A percentile compares a stretch with the other conserved stretches of the same genome.
Conservation (phyloP, 192 early-diverging fungal genomes). For the Geranomyces michiganensis region DNA sequence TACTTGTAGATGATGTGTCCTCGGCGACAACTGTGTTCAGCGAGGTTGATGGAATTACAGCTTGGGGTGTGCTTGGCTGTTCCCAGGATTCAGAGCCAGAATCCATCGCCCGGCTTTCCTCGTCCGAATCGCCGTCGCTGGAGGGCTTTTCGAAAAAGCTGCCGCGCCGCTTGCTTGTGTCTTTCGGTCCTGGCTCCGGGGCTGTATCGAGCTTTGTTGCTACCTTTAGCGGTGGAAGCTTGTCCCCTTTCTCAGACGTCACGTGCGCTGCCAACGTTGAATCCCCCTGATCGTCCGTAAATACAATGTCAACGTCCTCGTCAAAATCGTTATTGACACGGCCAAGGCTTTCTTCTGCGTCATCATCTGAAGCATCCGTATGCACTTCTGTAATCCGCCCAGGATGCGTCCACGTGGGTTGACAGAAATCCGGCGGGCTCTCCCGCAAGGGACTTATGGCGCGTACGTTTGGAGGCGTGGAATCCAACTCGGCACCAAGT, state of each 20-base stretch:
- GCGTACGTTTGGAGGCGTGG: neutral
- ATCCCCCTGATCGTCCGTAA: constrained; percentile 12
- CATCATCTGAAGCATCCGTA: constrained; percentile 36
- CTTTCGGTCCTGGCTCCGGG: neutral
- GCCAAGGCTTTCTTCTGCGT: constrained; percentile 37
- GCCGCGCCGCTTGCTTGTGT: neutral
- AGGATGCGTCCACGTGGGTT: neutral
- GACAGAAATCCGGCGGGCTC: neutral
- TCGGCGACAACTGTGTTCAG: too few species aligned
- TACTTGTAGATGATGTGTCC: too few species aligned
- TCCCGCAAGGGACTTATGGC: neutral
- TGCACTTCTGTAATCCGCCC: constrained; percentile 36
- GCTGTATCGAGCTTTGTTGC: too few species aligned
- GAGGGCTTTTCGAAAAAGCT: constrained; percentile 9
- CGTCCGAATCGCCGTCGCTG: neutral
- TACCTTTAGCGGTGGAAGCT: too few species aligned
- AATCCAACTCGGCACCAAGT: neutral
- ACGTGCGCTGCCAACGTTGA: neutral
- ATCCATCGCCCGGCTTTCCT: constrained; percentile 5
- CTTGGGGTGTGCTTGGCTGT: too few species aligned
- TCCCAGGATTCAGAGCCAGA: neutral
- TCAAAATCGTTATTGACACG: constrained; percentile 3
- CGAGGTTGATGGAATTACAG: too few species aligned
- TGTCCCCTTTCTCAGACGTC: neutral
- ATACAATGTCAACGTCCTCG: constrained; percentile 30